Evolutionary conservation across 768 basidiomycete species (phyloP), one percentile per base, ranked within the genome.

Genomic region (Lactifluus subvellereus): DNA sequence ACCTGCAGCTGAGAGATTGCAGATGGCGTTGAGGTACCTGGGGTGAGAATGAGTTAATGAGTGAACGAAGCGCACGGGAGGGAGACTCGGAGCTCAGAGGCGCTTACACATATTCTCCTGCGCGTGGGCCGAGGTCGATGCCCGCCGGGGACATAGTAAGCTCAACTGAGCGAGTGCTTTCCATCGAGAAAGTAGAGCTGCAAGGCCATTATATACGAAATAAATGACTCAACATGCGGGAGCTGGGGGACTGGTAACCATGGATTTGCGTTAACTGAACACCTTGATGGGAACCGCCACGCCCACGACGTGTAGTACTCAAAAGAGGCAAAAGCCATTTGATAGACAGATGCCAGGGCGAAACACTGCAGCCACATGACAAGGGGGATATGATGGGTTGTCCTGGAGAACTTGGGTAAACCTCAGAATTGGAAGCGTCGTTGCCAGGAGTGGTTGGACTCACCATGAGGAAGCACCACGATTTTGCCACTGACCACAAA

Each of bases 1-100:
- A 59, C 62, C 37, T 32, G 42, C 5, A 18, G 62, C 55, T 4
- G 52, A 47, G 37, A 63, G 1, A 32, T 27, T 33, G 2, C 54
- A 5, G 7, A 59, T 9, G 6, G 56, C 54, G 32, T 63, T 63
- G 37, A 54, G 18, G 43, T 47, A 59, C 27, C 62, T 63, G n/a
- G 16, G 35, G 52, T 18, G 22, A 47, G 22, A 3, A 32, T 8
- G 37, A 32, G 54, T 35, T 4, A 22, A 14, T 52, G 49, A 42
- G 40, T 18, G 38, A 53, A 35, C 32, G 22, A 43, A 22, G 18
- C 45, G 45, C n/a, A n/a, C 13, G 13, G 53, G 7, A 22, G 18
- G 13, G 45, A n/a, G 45, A 47, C 7, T 47, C 45, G 45, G 45
- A 22, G 20, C 45, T 47, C 22, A n/a, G 18, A 11, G 10, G 3